Evolutionary conservation across 352 stramenopile genomes (phyloP), one percentile per base, ranked within the genome.

Genomic region (Phytophthora megakarya): DNA sequence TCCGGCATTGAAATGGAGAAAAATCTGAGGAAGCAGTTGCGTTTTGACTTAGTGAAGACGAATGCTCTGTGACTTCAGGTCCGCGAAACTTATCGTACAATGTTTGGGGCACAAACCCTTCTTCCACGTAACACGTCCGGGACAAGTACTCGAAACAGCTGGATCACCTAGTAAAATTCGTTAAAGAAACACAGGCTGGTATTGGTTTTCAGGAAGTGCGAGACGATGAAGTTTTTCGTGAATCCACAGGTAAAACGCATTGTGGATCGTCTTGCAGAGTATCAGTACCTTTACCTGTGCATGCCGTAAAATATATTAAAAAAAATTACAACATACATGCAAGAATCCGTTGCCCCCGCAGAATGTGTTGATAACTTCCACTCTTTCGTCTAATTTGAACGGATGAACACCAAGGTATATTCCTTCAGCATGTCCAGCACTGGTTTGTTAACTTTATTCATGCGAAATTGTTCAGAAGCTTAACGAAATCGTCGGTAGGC

Each of bases 151-250:
- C 35, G 2, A 89, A 89, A 53, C 81, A 88, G 7, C 65, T 97
- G 15, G 77, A 93, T 48, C 83, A 92, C 53, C 74, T 97, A n/a
- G 72, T 69, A 0, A 35, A 63, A 18, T 76, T 88, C n/a, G 75
- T 95, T 3, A 43, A 68, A 1, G 60, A 84, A 23, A 65, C 84
- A 0, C 23, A 68, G 6, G 81, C 89, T 12, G 75, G 75, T 28
- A 91, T 96, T n/a, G 84, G 84, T 8, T 92, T 97, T 40, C 89
- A 97, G 57, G 89, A 97, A 65, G 84, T 96, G 16, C 84, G 89
- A 5, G 92, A 92, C 59, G 89, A 97, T 46, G 73, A 78, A 37
- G 77, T 81, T n/a, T 88, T 96, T 28, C 86, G 86, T 18, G 45
- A 74, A 0, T 67, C 53, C 5, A 3, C 89, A 96, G 43, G 75